Base-by-base conservation (phyloP, 352 stramenopile species). In the Globisporangium splendens region DNA sequence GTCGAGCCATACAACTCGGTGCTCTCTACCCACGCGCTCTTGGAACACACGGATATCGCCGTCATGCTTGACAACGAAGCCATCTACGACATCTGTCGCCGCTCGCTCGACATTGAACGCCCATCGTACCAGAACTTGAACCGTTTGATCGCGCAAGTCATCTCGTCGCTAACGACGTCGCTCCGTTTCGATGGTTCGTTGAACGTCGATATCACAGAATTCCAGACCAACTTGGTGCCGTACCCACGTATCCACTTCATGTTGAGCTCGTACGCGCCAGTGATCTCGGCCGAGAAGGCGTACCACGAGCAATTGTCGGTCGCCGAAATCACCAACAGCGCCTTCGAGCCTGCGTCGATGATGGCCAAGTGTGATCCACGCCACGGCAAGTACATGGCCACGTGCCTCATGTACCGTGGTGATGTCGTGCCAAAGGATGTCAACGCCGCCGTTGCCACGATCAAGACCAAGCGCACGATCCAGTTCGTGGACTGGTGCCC, bases 401-500 rank as follows among this genome's bases (percentile, higher is more conserved):
- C 96, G 66, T 99, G 94, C 65, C 77, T 99, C 62, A 98, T 99
- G 96, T 99, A 98, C 93, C 92, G 96, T 68, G 96, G 97, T 69
- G 93, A 98, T 57, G 85, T 98, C 46, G 91, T 98, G 46, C 89
- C 94, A 22, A 96, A 96, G 75, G 88, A 96, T 56, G 96, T 99
- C 62, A 99, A 99, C 70, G 93, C 95, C 20, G 92, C 96, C 8
- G 92, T 99, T 31, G 95, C 96, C 28, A 98, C 95, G 58, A 99
- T 99, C 87, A 99, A 99, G 89, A 99, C 95, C 56, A 99, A 99
- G 88, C 89, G 96, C 63, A 99, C 97, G 44, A 98, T 99, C 69
- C 96, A 99, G 75, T 99, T 99, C 66, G 97, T 99, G 24, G 97
- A 99, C 74, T 99, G 96, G 97, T 99, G 95, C 65, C 97, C 97